Conservation (phyloP, 768 basidiomycete genomes). For the Mycena capillaripes region DNA sequence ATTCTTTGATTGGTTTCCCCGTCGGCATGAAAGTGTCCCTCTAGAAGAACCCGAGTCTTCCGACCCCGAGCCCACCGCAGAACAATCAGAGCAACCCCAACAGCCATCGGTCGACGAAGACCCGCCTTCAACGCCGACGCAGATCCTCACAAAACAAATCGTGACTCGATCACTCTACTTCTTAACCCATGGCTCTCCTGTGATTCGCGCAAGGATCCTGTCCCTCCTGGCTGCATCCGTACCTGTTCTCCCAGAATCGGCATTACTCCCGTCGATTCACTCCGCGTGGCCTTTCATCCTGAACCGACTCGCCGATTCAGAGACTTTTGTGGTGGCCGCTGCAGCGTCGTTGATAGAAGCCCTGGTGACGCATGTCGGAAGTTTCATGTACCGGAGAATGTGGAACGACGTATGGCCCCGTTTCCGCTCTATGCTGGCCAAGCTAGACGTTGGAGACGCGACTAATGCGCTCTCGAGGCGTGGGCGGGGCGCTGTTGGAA, state of each 20-base stretch:
- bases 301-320: conserved; percentile 80
- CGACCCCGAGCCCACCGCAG: conserved; percentile 4
- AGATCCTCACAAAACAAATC: conserved; percentile 86
- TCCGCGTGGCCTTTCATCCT: conserved; percentile 95
- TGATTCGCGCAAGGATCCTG: conserved; percentile 89
- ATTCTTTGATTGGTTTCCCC: conserved; percentile 77
- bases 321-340: conserved; percentile 85
- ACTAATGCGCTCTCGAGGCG: conserved; percentile 76
- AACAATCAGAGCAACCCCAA: conserved; percentile 43
- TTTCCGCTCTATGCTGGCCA: conserved; percentile 72
- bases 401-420: conserved; percentile 97
- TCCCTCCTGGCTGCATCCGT: conserved; percentile 80
- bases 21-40: conserved; percentile 54
- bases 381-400: conserved; percentile 87
- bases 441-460: conserved; percentile 74
- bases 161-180: conserved; percentile 90
- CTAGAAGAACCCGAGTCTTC: conserved; percentile 50
- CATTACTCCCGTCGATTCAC: conserved; percentile 88
- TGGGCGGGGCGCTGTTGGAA: conserved; percentile 64
- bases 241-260: conserved; percentile 77
- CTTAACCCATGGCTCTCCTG: conserved; percentile 89
- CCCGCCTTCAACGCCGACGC: conserved; percentile 74
- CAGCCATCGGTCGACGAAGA: conserved; percentile 57
- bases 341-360: conserved; percentile 82
- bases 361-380: conserved; percentile 78